phyloP scores from a whole-genome alignment of 495 filamentous ascomycete species.

The Aspergillus panamensis region DNA sequence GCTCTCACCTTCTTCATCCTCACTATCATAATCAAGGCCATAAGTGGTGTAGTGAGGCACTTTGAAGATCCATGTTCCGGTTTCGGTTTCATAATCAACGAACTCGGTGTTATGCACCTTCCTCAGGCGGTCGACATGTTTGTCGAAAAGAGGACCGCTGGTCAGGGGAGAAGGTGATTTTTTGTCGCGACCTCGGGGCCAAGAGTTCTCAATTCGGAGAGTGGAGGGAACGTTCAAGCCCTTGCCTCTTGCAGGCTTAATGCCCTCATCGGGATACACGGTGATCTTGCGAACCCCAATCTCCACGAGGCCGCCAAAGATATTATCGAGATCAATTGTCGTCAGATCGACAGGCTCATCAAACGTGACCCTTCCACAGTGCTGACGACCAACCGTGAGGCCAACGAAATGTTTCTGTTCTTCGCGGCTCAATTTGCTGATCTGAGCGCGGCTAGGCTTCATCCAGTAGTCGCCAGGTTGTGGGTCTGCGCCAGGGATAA shows the following conservation, averaged over 20 bases:
- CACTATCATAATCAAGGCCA: slow-evolving; percentile 81
- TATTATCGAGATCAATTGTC: slow-evolving; percentile 62
- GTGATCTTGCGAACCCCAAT: slow-evolving; percentile 73
- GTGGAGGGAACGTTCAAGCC: slow-evolving; percentile 88
- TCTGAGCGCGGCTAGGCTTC: slow-evolving; percentile 64
- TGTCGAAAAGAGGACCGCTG: slow-evolving; percentile 59
- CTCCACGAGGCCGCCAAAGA: slow-evolving; percentile 69
- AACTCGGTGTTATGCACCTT: slow-evolving; percentile 76
- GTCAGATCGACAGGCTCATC: slow-evolving; percentile 78
- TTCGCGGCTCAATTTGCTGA: slow-evolving; percentile 68
- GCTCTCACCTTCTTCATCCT: slow-evolving; percentile 58
- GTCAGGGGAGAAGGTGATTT: slow-evolving; percentile 50
- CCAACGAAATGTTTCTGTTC: slow-evolving; percentile 66
- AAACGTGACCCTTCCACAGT: slow-evolving; percentile 76
- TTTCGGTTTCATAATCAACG: slow-evolving; percentile 68
- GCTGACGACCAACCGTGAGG: slow-evolving; percentile 78
- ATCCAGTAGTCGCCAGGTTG: slow-evolving; percentile 80
- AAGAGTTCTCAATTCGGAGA: slow-evolving; percentile 83
- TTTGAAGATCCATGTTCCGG: slow-evolving; percentile 83
- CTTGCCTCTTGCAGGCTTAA: slow-evolving; percentile 77
- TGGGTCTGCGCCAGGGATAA: slow-evolving; percentile 47
- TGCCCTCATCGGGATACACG: slow-evolving; percentile 70
- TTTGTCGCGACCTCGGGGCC: slow-evolving; percentile 69
- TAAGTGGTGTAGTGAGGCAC: slow-evolving; percentile 97
- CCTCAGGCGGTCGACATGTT: slow-evolving; percentile 78